Evolutionary conservation across 1,284 basidiomycete genomes (phyloP).

Genomic region (Filobasidium uniguttulatum): DNA sequence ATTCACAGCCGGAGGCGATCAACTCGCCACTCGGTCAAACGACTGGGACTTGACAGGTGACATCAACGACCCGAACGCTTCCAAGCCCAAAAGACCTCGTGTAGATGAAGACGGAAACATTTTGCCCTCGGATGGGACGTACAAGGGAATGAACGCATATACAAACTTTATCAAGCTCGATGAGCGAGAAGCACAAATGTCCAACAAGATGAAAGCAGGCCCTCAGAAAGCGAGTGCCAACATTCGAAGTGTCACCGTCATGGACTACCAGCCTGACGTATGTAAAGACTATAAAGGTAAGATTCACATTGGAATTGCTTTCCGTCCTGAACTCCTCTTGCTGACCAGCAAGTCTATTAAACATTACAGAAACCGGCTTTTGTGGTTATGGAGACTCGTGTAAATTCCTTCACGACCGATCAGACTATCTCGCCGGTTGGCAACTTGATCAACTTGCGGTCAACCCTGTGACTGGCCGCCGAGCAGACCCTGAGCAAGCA

Average conservation of each 20-base stretch:
- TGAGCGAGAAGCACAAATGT: slow-evolving; percentile 52
- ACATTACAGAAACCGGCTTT: slow-evolving; percentile 76
- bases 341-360: not conserved
- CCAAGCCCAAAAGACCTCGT: slow-evolving; percentile 20
- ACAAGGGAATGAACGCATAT: slow-evolving; percentile 73
- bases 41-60: slow-evolving; percentile 37
- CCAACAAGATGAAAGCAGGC: slow-evolving; percentile 77
- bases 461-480: slow-evolving; percentile 19
- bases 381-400: slow-evolving; percentile 99
- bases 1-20: slow-evolving; percentile 13
- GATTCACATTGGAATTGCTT: slow-evolving; percentile 18
- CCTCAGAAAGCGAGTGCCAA: slow-evolving; percentile 68
- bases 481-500: slow-evolving; percentile 43
- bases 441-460: slow-evolving; percentile 58
- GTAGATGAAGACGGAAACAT: slow-evolving; percentile 32
- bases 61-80: slow-evolving; percentile 6
- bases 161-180: slow-evolving; percentile 61
- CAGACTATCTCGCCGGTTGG: slow-evolving; percentile 87
- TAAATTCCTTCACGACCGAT: slow-evolving; percentile 77
- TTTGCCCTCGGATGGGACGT: slow-evolving; percentile 68
- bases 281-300: slow-evolving; percentile 98
- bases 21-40: slow-evolving; percentile 32
- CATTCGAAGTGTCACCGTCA: slow-evolving; percentile 84
- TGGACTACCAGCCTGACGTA: slow-evolving; percentile 97
- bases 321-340: not conserved